A percentile compares a stretch with the other conserved stretches of the same genome.
Conservation (phyloP, 495 filamentous ascomycete species). For the Collariella sp. region DNA sequence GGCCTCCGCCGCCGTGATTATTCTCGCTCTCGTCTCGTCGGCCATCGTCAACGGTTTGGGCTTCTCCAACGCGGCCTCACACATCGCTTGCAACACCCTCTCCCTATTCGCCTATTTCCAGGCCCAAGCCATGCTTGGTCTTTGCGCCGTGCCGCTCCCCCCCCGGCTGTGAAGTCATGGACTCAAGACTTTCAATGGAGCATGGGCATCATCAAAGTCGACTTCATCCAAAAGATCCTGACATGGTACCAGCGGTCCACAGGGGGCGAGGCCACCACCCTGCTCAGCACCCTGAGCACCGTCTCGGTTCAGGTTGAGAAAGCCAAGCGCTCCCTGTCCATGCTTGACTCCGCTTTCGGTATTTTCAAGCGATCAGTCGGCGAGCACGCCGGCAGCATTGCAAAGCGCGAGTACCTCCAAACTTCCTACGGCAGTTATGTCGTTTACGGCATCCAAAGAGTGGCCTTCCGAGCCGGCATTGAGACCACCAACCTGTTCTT, state of each 20-base stretch:
- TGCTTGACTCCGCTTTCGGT: slow-evolving; percentile 25
- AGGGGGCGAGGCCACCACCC: slow-evolving; percentile 74
- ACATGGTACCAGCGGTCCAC: slow-evolving; percentile 97
- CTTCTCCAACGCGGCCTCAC: slow-evolving; percentile 93
- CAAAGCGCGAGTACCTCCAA: slow-evolving; percentile 40
- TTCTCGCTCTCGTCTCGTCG: slow-evolving; percentile 71
- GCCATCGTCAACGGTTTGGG: slow-evolving; percentile 75
- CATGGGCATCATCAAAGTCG: slow-evolving; percentile 89
- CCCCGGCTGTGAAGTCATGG: slow-evolving; percentile 87
- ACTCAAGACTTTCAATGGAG: slow-evolving; percentile 98
- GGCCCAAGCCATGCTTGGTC: slow-evolving; percentile 88
- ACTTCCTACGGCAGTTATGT: slow-evolving; percentile 49
- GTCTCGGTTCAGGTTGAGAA: slow-evolving; percentile 83
- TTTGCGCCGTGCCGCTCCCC: slow-evolving; percentile 81
- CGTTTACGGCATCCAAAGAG: slow-evolving; percentile 81
- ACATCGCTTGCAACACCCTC: slow-evolving; percentile 86
- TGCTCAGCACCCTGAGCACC: slow-evolving; percentile 62
- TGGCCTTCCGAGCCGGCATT: slow-evolving; percentile 76
- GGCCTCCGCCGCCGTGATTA: slow-evolving; percentile 78
- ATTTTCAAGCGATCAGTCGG: slow-evolving; percentile 43
- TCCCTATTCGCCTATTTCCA: slow-evolving; percentile 96
- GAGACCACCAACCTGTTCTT: slow-evolving; percentile 92
- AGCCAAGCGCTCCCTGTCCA: slow-evolving; percentile 42
- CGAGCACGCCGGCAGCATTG: slow-evolving; percentile 31
- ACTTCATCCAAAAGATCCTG: slow-evolving; percentile 78